Evolutionary conservation across 2,329 filamentous ascomycete species (phyloP).

Genomic region (Mycosphaerella arachidis): DNA sequence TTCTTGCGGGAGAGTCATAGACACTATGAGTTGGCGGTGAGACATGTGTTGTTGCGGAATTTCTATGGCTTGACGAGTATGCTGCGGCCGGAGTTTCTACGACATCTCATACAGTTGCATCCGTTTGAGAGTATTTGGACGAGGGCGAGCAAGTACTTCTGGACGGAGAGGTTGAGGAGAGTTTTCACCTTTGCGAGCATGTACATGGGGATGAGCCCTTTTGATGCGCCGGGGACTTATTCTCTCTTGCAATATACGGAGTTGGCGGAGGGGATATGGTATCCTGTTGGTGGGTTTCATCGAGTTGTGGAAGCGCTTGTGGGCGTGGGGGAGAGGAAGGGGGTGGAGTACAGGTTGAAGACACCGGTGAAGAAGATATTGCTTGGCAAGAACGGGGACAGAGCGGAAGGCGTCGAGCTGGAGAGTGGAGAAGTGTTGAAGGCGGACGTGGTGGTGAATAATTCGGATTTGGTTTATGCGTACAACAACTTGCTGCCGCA

Average conservation of each 20-base stretch:
- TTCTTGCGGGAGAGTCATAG: constrained; percentile 64
- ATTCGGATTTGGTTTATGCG: constrained; percentile 70
- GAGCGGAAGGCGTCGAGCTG: constrained; percentile 57
- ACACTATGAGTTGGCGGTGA: constrained; percentile 65
- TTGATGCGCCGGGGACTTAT: constrained; percentile 71
- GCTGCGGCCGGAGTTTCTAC: constrained; percentile 54
- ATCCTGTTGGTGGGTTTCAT: constrained; percentile 67
- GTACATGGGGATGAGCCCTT: constrained; percentile 80
- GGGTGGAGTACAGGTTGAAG: constrained; percentile 59
- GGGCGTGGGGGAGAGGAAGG: constrained; percentile 56
- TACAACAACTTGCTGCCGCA: constrained; percentile 64
- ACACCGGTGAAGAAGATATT: constrained; percentile 55
- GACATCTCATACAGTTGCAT: constrained; percentile 58
- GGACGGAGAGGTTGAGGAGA: constrained; percentile 61
- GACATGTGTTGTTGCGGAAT: constrained; percentile 63
- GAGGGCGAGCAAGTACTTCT: constrained; percentile 63
- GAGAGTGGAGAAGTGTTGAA: constrained; percentile 53
- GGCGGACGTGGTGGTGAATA: constrained; percentile 65
- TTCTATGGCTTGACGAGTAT: constrained; percentile 60
- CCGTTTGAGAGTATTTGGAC: constrained; percentile 68
- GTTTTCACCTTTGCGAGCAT: constrained; percentile 76
- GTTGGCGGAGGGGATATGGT: constrained; percentile 71
- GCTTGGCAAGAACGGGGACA: constrained; percentile 49
- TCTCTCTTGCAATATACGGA: constrained; percentile 71
- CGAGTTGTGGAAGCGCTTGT: constrained; percentile 58